A percentile compares a stretch with the other conserved stretches of the same genome.
Conservation (phyloP, 2,329 filamentous ascomycete genomes). For the Ceratocystis destructans region DNA sequence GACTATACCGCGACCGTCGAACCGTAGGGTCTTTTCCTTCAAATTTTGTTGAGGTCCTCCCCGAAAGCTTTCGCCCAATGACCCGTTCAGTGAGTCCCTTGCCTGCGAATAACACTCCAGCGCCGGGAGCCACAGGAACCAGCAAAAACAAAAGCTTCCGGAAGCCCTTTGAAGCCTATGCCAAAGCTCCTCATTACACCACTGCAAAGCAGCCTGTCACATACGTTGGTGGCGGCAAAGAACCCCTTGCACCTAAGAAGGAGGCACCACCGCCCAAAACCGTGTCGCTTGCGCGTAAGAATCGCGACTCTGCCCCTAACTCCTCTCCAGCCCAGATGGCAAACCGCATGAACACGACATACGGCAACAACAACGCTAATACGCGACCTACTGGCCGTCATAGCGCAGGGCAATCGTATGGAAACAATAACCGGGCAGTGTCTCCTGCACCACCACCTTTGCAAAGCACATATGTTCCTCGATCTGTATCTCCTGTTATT, state of each 20-base stretch:
- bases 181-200: conserved; percentile 52
- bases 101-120: conserved; percentile 39
- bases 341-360: conserved; percentile 14
- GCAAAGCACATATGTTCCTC: conserved; percentile 13
- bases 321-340: conserved; percentile 9
- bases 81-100: conserved; percentile 47
- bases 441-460: conserved; percentile 12
- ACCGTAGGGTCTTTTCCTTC: conserved; percentile 90
- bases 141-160: conserved; percentile 51
- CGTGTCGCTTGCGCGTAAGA: conserved; percentile 14
- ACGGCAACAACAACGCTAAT: conserved; percentile 11
- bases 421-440: conserved; percentile 13
- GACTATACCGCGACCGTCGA: conserved; percentile 74
- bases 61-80: conserved; percentile 69
- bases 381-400: neutral
- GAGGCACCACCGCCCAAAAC: conserved; percentile 5
- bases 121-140: conserved; percentile 24
- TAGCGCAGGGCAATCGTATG: conserved; percentile 4
- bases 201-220: conserved; percentile 47
- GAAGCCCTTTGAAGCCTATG: conserved; percentile 54
- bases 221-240: conserved; percentile 34
- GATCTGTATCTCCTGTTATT: conserved; percentile 18
- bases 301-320: neutral
- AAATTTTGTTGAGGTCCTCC: conserved; percentile 89
- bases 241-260: conserved; percentile 28